A percentile compares a stretch with the other conserved stretches of the same genome.
Conservation (phyloP, 2,329 filamentous ascomycete genomes). For the Myriosclerotinia curreyana region DNA sequence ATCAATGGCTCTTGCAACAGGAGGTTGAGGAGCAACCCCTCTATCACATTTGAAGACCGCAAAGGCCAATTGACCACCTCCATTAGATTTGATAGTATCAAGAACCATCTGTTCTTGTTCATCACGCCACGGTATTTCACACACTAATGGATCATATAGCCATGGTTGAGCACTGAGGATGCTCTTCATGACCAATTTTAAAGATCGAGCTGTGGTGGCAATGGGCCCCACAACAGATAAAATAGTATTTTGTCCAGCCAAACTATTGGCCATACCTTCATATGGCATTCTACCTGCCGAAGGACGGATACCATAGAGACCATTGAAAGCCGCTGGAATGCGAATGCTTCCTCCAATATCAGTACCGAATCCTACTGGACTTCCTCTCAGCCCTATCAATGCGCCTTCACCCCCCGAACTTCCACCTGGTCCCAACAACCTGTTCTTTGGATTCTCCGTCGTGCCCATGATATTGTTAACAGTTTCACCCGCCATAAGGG, state of each 20-base stretch:
- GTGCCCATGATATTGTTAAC: constrained; percentile 46
- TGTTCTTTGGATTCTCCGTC: constrained; percentile 39
- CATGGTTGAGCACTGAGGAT: constrained; percentile 60
- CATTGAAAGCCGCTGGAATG: constrained; percentile 42
- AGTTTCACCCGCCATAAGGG: constrained; percentile 44
- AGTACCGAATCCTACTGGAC: constrained; percentile 38
- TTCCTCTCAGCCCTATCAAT: constrained; percentile 37
- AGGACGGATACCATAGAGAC: constrained; percentile 43
- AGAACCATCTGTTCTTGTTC: constrained; percentile 41
- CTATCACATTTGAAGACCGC: constrained; percentile 54
- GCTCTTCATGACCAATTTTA: constrained; percentile 55
- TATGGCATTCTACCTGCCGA: constrained; percentile 44
- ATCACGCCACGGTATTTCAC: constrained; percentile 63
- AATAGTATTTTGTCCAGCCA: constrained; percentile 58
- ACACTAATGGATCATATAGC: constrained; percentile 62
- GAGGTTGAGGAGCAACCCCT: constrained; percentile 52
- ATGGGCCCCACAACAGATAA: constrained; percentile 63
- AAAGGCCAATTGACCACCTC: constrained; percentile 47
- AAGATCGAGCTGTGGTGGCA: constrained; percentile 51
- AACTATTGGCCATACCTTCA: constrained; percentile 59
- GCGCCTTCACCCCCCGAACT: constrained; percentile 40
- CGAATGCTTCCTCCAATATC: constrained; percentile 39
- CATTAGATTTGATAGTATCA: constrained; percentile 42
- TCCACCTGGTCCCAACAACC: constrained; percentile 35
- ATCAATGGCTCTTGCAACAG: constrained; percentile 53